phyloP scores from a whole-genome alignment of 2,329 filamentous ascomycete genomes.

The Emydomyces testavorans region DNA sequence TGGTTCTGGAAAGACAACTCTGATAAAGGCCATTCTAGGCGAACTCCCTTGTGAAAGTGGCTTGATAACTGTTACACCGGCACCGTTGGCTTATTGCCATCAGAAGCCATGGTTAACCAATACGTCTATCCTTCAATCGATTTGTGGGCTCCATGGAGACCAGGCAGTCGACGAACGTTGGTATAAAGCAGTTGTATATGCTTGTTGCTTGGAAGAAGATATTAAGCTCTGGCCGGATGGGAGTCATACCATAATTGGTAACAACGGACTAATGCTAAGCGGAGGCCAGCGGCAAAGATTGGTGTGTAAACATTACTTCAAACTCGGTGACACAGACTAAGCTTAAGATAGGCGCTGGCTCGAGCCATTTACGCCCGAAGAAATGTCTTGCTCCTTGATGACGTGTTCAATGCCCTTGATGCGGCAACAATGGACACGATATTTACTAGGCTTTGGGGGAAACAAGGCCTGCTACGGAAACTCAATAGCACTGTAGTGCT shows the following conservation, averaged over 20 bases:
- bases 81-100: background rate
- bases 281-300: slow-evolving; percentile 21
- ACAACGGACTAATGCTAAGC: slow-evolving; percentile 16
- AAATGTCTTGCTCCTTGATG: slow-evolving; percentile 37
- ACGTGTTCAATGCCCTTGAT: slow-evolving; percentile 39
- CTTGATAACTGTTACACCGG: background rate
- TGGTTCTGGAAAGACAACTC: slow-evolving; percentile 2
- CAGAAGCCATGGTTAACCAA: slow-evolving; percentile 6
- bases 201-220: slow-evolving; percentile 18
- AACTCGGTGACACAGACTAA: background rate
- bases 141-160: background rate
- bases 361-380: slow-evolving; percentile 35
- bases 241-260: slow-evolving; percentile 20
- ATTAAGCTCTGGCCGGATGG: slow-evolving; percentile 17
- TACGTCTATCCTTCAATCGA: background rate
- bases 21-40: slow-evolving; percentile 3
- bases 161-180: slow-evolving; percentile 7
- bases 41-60: slow-evolving; percentile 3
- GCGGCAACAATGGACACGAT: slow-evolving; percentile 35
- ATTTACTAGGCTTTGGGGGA: slow-evolving; percentile 35
- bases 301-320: slow-evolving; percentile 13
- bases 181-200: slow-evolving; percentile 20
- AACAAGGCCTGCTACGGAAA: slow-evolving; percentile 31
- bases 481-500: slow-evolving; percentile 35
- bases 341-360: slow-evolving; percentile 18